These are phyloP conservation scores for Rhynchosporium secalis DNA, from an alignment of 2,329 filamentous ascomycete genomes.

Conservation along the genomic window DNA sequence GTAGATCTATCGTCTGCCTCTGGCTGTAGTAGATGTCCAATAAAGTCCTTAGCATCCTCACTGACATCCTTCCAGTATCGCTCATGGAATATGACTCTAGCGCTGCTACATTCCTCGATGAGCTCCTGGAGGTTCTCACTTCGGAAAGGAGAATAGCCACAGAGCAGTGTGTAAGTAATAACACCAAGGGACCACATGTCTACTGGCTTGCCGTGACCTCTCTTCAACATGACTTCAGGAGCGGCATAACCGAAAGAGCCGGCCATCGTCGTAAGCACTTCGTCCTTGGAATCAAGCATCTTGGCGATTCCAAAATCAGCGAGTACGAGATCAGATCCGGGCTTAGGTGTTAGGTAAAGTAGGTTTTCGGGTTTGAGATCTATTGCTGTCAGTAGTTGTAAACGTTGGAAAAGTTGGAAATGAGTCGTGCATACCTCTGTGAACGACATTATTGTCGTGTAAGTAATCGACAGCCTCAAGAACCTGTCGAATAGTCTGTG, in stretches of 20 bases:
- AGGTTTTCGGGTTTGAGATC: conserved; percentile 98
- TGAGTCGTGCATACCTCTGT: conserved; percentile 64
- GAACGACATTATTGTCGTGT: conserved; percentile 91
- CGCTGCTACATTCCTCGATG: conserved; percentile 88
- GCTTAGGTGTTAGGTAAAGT: conserved; percentile 79
- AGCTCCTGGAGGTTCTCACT: conserved; percentile 91
- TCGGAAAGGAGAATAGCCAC: conserved; percentile 96
- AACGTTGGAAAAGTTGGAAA: neutral
- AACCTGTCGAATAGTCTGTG: conserved; percentile 92
- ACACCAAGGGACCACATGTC: conserved; percentile 99
- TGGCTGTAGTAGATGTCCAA: conserved; percentile 75
- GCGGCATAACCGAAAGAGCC: conserved; percentile 98
- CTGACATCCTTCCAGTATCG: conserved; percentile 99
- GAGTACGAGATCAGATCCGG: conserved; percentile 82
- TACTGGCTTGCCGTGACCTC: conserved; percentile 95
- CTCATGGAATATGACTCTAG: conserved; percentile 89
- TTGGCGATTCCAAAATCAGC: conserved; percentile 99
- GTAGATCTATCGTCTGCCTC: conserved; percentile 74
- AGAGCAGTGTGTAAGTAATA: conserved; percentile 97
- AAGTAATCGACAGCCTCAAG: conserved; percentile 92
- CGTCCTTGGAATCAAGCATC: conserved; percentile 87
- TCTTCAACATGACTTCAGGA: conserved; percentile 97
- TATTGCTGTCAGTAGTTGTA: conserved; percentile 43
- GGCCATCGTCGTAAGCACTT: conserved; percentile 96
- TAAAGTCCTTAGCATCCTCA: conserved; percentile 92